phyloP scores from a whole-genome alignment of 257 asterid genomes.

The Plantago ovata region DNA sequence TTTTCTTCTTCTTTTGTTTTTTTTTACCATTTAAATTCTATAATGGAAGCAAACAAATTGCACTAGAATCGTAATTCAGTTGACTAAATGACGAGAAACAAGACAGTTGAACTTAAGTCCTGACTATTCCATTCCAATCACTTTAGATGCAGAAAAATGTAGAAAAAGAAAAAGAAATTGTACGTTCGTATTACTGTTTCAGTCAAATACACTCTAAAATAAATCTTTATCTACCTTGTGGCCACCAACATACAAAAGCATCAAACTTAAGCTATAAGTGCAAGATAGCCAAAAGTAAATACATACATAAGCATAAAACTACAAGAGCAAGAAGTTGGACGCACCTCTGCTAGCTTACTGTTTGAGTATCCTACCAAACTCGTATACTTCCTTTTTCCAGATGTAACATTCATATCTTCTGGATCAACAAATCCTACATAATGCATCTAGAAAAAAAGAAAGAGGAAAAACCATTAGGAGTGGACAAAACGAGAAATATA shows the following conservation, averaged over 20 bases:
- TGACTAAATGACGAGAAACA: too few species aligned
- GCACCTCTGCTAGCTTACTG: constrained; percentile 94
- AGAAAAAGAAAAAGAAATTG: too few species aligned
- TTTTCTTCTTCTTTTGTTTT: not conserved
- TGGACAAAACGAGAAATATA: constrained; percentile 14
- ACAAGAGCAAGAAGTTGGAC: constrained; percentile 18
- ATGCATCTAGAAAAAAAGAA: constrained; percentile 64
- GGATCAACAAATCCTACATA: constrained; percentile 92
- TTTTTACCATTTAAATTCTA: not conserved
- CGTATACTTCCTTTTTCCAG: constrained; percentile 76
- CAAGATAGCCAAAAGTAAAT: not conserved
- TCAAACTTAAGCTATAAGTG: constrained; percentile 11
- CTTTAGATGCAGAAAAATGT: too few species aligned
- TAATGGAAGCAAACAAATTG: too few species aligned
- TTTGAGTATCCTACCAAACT: constrained; percentile 75
- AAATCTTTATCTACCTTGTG: too few species aligned
- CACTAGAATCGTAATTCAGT: too few species aligned
- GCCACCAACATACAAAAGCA: not conserved
- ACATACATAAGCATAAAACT: constrained; percentile 10
- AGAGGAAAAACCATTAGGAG: constrained; percentile 13
- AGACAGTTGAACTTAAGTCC: too few species aligned
- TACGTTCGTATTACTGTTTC: too few species aligned
- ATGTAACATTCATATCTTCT: constrained; percentile 87
- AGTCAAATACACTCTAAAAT: too few species aligned
- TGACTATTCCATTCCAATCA: too few species aligned